Evolutionary conservation across 2,329 filamentous ascomycete genomes (phyloP).

Genomic region (Cladosporium sp.): DNA sequence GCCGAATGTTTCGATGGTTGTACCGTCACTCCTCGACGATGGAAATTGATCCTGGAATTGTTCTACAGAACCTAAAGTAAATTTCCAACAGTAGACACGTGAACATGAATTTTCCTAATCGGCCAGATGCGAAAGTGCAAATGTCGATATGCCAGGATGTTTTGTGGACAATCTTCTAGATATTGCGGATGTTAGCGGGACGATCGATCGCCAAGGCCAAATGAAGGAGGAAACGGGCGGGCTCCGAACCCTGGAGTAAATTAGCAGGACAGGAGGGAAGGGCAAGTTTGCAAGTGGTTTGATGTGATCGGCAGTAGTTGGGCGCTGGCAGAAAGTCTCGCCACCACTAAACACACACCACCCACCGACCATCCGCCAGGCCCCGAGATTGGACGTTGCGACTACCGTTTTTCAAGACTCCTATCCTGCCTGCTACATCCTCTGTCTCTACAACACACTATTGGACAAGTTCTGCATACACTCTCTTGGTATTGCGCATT

Average conservation of each 20-base stretch:
- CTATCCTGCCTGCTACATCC: background rate
- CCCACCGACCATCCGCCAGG: constrained; percentile 2
- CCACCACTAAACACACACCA: constrained; percentile 12
- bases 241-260: constrained; percentile 12
- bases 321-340: constrained; percentile 19
- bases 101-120: background rate
- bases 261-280: too few relatives aligned
- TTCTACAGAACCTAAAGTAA: background rate
- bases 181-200: constrained; percentile 9
- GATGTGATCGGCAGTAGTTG: constrained; percentile 7
- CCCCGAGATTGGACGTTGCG: constrained; percentile 17
- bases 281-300: background rate
- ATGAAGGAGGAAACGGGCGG: constrained; percentile 1
- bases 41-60: background rate
- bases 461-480: background rate
- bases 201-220: constrained; percentile 15
- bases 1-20: background rate
- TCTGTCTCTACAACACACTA: background rate
- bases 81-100: background rate
- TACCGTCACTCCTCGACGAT: background rate
- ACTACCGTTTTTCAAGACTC: background rate
- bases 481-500: constrained; percentile 1
- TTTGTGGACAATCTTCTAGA: background rate
- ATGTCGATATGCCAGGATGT: background rate
- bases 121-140: constrained; percentile 13